Base-by-base conservation (phyloP, 2,329 filamentous ascomycete species). In the Lizonia empirigonia region DNA sequence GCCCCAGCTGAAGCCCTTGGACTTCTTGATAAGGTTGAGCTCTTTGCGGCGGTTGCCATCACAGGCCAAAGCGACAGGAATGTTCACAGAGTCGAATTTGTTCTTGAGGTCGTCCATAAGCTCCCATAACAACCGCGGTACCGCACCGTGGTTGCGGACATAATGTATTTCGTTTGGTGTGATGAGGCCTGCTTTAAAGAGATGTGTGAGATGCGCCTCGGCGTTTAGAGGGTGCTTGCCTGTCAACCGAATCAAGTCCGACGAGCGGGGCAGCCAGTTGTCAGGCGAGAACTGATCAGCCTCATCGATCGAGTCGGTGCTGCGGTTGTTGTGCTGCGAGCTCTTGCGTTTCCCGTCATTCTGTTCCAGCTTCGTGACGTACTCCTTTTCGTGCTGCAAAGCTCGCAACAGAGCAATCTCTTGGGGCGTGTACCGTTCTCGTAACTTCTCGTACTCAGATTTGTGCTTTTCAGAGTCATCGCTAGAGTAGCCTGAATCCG, bases 31-130 rank as follows among this genome's bases (percentile, higher is more conserved):
- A 68, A 80, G 76, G 53, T 82, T 82, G 34, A 82, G 67, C 55
- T 82, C 80, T 45, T 80, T 81, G 9, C 82, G 76, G 5, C 82
- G 72, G 59, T 84, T 84, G 19, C 81, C 82, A 6, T 82, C 81
- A 55, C 82, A 84, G 62, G 82, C 80, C 1, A 84, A 69, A 1
- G 79, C 78, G 16, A 84, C 77, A 47, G 75, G 72, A 34, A 64
- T 82, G 75, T 60, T 84, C 80, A n/a, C 72, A 59, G 52, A 78
- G 78, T 16, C 73, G 70, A 80, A 82, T 3, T 74, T 63, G 23
- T 72, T 64, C 37, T 70, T 64, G 4, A 84, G 71, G 23, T 81
- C 71, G 5, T 69, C 46, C 27, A 80, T 65, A 1, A 72, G 76
- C 44, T 80, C 78, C 78, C 78, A 82, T 0, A 80, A 57, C 0